Evolutionary conservation across 164 flowering plant species (phyloP), one percentile per base, ranked within the genome.

Genomic region (Protea cynaroides): DNA sequence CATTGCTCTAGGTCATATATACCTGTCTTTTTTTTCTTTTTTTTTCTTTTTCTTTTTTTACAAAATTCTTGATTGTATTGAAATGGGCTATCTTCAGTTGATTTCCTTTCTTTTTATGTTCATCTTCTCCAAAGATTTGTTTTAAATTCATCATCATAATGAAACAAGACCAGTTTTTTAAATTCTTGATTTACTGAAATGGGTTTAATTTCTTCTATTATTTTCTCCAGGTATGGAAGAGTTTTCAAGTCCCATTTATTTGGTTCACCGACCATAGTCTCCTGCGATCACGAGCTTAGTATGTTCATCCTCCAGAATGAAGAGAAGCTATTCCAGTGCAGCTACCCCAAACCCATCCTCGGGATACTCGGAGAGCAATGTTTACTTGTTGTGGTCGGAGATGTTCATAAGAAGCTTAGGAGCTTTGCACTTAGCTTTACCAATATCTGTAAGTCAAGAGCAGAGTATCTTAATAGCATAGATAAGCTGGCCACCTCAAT

Each of bases 241-340:
- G 77, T 91, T 14, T 88, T 91, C 77, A 85, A 78, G 51, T 84
- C 97, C 0, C 86, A 88, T 74, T 72, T 90, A 50, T 88, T 88
- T 65, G 88, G 91, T 7, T 71, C 70, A 2, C 82, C 81, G 25
- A 79, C 97, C 19, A 82, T 90, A 25, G 86, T 90, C 18, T 90
- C 97, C 0, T 86, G 95, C 65, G 95, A 88, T 67, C 78, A 72
- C 23, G 95, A 88, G 71, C 73, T 91, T 40, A 91, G 82, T 75
- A 46, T 63, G 70, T 91, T 82, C 66, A 68, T 91, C 25, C 87
- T 91, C 54, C 97, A 87, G 59, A 88, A 91, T 56, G 97, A 88
- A 63, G 92, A 74, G 62, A 91, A 63, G 78, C 79, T 87, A 9
- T 91, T 91, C 66, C 72, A 71, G 65, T 76, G 79, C 58, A 69